Evolutionary conservation across 352 stramenopile genomes (phyloP).

Genomic region (Thalassiosira allenii): DNA sequence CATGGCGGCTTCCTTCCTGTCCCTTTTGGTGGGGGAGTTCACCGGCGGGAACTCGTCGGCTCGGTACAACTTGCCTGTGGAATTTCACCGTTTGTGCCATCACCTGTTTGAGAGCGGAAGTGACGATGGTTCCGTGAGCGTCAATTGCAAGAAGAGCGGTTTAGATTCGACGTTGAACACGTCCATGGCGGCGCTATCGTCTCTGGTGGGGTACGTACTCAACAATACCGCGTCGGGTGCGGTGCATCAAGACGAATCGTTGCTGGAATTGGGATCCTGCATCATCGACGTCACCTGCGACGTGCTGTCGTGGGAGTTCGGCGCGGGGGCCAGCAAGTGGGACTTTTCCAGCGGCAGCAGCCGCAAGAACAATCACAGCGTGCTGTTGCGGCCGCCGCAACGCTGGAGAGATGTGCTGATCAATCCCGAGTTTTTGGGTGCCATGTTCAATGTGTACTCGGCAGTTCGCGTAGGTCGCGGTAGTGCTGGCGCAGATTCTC

Average conservation of each 20-base stretch:
- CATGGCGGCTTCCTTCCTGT: slow-evolving; percentile 64
- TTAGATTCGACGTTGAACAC: slow-evolving; percentile 49
- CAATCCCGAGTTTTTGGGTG: slow-evolving; percentile 74
- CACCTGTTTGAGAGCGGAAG: slow-evolving; percentile 60
- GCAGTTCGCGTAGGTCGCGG: slow-evolving; percentile 18
- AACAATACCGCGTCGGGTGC: background rate
- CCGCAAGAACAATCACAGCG: slow-evolving; percentile 9
- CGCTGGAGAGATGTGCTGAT: slow-evolving; percentile 71
- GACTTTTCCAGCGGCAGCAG: slow-evolving; percentile 29
- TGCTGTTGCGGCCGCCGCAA: slow-evolving; percentile 66
- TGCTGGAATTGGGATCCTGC: slow-evolving; percentile 37
- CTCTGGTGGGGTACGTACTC: slow-evolving; percentile 43
- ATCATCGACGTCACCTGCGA: slow-evolving; percentile 66
- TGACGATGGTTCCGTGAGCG: slow-evolving; percentile 9
- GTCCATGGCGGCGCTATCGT: slow-evolving; percentile 63
- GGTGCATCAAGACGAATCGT: slow-evolving; percentile 7
- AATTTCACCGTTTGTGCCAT: slow-evolving; percentile 80
- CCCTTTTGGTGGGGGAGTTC: slow-evolving; percentile 75
- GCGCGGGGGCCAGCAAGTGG: slow-evolving; percentile 47
- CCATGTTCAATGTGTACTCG: slow-evolving; percentile 70
- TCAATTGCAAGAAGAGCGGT: slow-evolving; percentile 31
- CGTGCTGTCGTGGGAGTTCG: slow-evolving; percentile 82
- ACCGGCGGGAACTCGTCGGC: slow-evolving; percentile 65
- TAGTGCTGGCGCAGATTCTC: background rate
- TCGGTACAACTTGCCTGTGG: slow-evolving; percentile 73